Evolutionary conservation across 306 rosid genomes (phyloP), one percentile per base, ranked within the genome.

Genomic region (Castanea mollissima): DNA sequence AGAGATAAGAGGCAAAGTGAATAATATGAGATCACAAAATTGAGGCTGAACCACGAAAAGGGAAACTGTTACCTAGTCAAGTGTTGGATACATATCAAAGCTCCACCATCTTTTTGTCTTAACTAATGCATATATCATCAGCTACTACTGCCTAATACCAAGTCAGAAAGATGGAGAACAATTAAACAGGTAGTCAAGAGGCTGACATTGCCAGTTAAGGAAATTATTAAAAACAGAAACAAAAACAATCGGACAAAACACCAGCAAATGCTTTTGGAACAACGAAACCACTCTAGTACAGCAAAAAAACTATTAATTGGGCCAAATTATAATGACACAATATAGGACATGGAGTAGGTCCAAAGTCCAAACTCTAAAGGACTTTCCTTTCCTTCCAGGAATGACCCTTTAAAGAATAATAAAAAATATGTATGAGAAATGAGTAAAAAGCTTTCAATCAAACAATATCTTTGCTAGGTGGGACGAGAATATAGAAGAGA

Each of bases 181-280:
- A 75, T 49, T 62, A 38, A 54, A 71, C 49, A 54, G 71, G 64
- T 5, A 55, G 85, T 82, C 78, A 76, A 62, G 55, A 70, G 46
- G 74, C 70, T 54, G 78, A 71, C 85, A 81, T 71, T 81, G 81
- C 74, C 64, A 5, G 73, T 29, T 29, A 79, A 46, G 56, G 11
- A 15, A 74, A 8, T 35, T 35, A 35, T 35, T 0, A 35, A 35
- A 35, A 35, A 6, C 44, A 38, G 44, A 38, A 38, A 38, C 11
- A 38, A 38, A 56, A 10, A 21, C 46, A 35, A 20, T 21, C 34
- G 9, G 54, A 57, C 23, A 18, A 32, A 34, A 3, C 71, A 32
- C 49, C 46, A 18, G 71, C 49, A 65, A 32, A 67, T 67, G 51
- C 23, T 32, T 7, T 34, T 12, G 51, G 12, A 63, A 57, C 78